Evolutionary conservation across 441 rosid genomes (phyloP), one percentile per base, ranked within the genome.

Genomic region (Breynia disticha): DNA sequence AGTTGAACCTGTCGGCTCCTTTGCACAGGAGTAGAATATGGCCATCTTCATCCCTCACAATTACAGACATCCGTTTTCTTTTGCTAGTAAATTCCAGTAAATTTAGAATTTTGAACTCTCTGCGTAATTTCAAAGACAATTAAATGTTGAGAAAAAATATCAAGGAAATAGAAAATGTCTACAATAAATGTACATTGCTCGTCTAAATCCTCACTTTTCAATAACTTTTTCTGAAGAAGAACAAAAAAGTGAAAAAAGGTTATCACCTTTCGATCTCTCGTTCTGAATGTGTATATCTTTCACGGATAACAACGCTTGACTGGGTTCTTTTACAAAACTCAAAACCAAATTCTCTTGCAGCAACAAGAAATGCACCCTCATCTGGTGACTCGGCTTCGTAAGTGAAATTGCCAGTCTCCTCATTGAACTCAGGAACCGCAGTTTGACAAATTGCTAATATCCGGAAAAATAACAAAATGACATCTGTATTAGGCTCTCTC

Each of bases 321-420:
- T 87, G 98, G 49, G 90, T 91, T 71, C 98, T 84, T 76, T 72
- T 86, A 57, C 39, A 76, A 77, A 88, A 91, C 69, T 68, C 91
- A 79, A 91, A 88, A 56, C 98, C 98, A 64, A 91, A 88, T 76
- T 87, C 95, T 67, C 89, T 86, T 16, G 98, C 95, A 32, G 98
- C 95, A 72, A 82, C 83, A 55, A 91, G 90, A 74, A 91, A 88
- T 47, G 97, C 82, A 52, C 76, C 91, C 72, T 91, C 98, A 63
- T 91, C 98, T 5, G 98, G 98, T 20, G 98, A 91, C 76, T 91
- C 98, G 44, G 96, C 95, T 78, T 91, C 98, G 49, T 87, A 91
- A 2, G 86, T 75, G 60, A 67, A 63, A 63, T 16, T 68, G 21
- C 96, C 93, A 39, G 87, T 86, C 63, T 79, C 94, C 71, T 82